These are phyloP conservation scores for Eragrostis nindensis DNA, from an alignment of 176 grass and related monocot genomes.

Conservation along the genomic window DNA sequence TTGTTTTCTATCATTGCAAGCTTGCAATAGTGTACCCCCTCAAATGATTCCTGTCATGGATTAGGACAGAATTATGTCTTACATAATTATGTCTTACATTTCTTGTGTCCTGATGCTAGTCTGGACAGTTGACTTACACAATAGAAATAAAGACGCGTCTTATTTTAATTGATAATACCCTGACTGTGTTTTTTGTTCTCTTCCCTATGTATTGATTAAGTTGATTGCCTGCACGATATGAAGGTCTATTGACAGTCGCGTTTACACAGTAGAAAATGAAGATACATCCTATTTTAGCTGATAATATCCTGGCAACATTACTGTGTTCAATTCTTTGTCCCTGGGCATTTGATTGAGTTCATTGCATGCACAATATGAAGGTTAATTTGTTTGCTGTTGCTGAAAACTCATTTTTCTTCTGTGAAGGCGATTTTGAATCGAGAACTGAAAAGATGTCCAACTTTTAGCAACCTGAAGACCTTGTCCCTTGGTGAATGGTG, in stretches of 20 bases:
- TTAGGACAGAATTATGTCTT: not conserved
- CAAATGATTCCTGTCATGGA: not conserved
- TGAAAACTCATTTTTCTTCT: constrained; percentile 14
- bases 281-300: not conserved
- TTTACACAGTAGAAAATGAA: not conserved
- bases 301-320: not conserved
- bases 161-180: not conserved
- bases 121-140: not conserved
- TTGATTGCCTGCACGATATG: not conserved
- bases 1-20: not conserved
- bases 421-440: constrained; percentile 39
- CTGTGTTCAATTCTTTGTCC: not conserved
- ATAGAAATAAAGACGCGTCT: not conserved
- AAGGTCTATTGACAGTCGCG: too few relatives aligned
- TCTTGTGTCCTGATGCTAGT: not conserved
- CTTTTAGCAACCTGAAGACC: constrained; percentile 41
- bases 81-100: too few relatives aligned
- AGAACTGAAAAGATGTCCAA: constrained; percentile 33
- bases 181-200: not conserved
- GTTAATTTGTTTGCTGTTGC: not conserved
- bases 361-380: too few relatives aligned
- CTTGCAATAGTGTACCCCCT: not conserved
- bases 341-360: not conserved
- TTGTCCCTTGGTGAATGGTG: constrained; percentile 50
- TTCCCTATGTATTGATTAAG: not conserved